Percentiles rank a stretch among this genome's conserved stretches.
phyloP scores from a whole-genome alignment of 108 stramenopile genomes.

The Cylindrotheca closterium region DNA sequence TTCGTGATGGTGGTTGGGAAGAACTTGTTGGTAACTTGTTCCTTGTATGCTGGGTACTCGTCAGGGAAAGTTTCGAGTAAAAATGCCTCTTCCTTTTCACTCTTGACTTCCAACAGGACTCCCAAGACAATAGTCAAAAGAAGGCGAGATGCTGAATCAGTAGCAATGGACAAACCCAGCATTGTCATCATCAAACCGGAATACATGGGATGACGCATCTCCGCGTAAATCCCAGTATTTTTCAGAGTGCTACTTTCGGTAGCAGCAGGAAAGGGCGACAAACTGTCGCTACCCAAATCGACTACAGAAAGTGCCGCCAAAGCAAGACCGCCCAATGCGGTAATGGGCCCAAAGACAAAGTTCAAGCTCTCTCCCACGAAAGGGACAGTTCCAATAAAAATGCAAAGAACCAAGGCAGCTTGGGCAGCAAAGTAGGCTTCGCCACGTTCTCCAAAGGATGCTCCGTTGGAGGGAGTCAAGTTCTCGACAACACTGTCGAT shows the following conservation, averaged over 20 bases:
- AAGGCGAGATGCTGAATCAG: conserved; percentile 41
- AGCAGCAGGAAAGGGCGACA: conserved; percentile 54
- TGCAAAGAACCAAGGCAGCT: conserved; percentile 37
- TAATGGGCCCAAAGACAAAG: conserved; percentile 40
- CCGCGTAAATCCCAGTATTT: conserved; percentile 43
- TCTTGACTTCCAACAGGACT: conserved; percentile 49
- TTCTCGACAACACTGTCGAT: background rate
- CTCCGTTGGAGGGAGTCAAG: conserved; percentile 2
- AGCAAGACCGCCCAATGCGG: conserved; percentile 15
- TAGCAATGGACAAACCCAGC: conserved; percentile 45
- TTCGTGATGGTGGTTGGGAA: conserved; percentile 23
- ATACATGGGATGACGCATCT: conserved; percentile 79
- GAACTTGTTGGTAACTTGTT: conserved; percentile 41
- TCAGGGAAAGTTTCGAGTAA: conserved; percentile 8
- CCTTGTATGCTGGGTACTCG: conserved; percentile 34
- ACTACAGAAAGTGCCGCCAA: conserved; percentile 30
- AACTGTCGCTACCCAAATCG: conserved; percentile 42
- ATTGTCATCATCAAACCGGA: conserved; percentile 42
- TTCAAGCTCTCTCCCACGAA: conserved; percentile 37
- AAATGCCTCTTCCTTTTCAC: conserved; percentile 54
- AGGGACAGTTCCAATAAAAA: conserved; percentile 51
- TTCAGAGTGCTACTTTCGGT: conserved; percentile 29
- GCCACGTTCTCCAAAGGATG: conserved; percentile 51
- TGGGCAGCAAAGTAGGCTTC: conserved; percentile 58
- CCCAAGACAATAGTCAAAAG: conserved; percentile 43